Base-by-base conservation (phyloP, 257 asterid species). In the Salvia splendens region DNA sequence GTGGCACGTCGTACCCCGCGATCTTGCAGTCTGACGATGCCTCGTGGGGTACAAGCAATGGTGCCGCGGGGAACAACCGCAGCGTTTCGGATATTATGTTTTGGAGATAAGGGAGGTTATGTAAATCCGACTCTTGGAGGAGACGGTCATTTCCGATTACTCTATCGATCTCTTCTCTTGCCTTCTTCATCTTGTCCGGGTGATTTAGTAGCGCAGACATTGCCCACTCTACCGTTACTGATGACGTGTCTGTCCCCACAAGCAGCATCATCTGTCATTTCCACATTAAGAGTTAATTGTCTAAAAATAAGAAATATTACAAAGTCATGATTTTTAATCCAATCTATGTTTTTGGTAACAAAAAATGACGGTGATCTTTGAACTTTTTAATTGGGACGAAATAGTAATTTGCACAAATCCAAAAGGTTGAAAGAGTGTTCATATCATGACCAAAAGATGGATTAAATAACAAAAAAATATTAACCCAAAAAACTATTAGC, bases 141-240 rank as follows among this genome's bases (percentile, higher is more conserved):
- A 72, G 35, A 3, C 79, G 72, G 0, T 41, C 35, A 0, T 4
- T 7, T 6, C 65, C 49, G 1, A 59, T n/a, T 2, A 15, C n/a
- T 0, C 0, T n/a, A 4, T 59, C 49, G 8, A 59, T 36, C 45
- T 59, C 65, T 36, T 12, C 49, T 59, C 49, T 59, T 4, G 76
- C 85, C 49, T 70, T 78, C n/a, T 52, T 45, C 14, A 77, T 64
- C 8, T 35, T 64, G 0, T 67, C 35, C 0, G 85, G 82, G 43
- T 80, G 68, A 61, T 77, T 81, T 35, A 77, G 76, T 61, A 81
- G 40, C 17, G 65, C 78, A 2, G 82, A 63, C 85, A 80, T 80
- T 0, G 78, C 80, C 82, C 85, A 80, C 61, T 81, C 85, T 5
- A 81, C 33, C 20, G 78, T 73, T 48, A 53, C 68, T 0, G 57